Conservation (phyloP, 352 stramenopile species). For the Pythium vanterpoolii region DNA sequence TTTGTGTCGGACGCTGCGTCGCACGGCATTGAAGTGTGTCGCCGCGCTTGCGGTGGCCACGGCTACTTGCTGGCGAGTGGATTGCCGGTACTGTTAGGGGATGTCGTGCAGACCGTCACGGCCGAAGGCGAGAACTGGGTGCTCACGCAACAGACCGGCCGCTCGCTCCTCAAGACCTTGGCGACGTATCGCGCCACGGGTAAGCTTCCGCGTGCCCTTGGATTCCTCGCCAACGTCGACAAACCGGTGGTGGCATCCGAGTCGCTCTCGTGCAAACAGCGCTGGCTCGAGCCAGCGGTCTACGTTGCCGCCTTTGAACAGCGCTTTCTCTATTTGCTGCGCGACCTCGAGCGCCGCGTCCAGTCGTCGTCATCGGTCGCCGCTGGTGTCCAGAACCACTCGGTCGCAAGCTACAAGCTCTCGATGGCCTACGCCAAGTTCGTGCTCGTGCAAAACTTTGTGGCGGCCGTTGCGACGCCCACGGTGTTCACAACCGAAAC, state of each 20-base stretch:
- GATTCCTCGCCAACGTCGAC: slow-evolving; percentile 50
- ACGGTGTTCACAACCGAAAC: slow-evolving; percentile 28
- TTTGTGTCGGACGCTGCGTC: slow-evolving; percentile 48
- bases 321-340: slow-evolving; percentile 50
- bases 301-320: slow-evolving; percentile 51
- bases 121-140: slow-evolving; percentile 97
- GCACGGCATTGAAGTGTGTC: slow-evolving; percentile 45
- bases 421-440: slow-evolving; percentile 56
- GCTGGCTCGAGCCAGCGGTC: slow-evolving; percentile 14
- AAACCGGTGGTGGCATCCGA: slow-evolving; percentile 19
- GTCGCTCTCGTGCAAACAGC: slow-evolving; percentile 16
- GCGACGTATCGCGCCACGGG: slow-evolving; percentile 30
- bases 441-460: slow-evolving; percentile 50
- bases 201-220: slow-evolving; percentile 31
- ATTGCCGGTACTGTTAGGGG: slow-evolving; percentile 76
- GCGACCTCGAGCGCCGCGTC: slow-evolving; percentile 37
- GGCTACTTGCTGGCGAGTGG: slow-evolving; percentile 88
- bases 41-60: slow-evolving; percentile 89
- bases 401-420: slow-evolving; percentile 56
- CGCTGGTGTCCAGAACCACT: slow-evolving; percentile 55
- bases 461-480: slow-evolving; percentile 27
- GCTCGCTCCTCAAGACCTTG: slow-evolving; percentile 41
- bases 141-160: slow-evolving; percentile 69
- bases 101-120: slow-evolving; percentile 94
- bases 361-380: slow-evolving; percentile 24